A percentile compares a stretch with the other conserved stretches of the same genome.
Evolutionary conservation across 768 basidiomycete genomes (phyloP).

Genomic region (Cystofilobasidium ferigula): DNA sequence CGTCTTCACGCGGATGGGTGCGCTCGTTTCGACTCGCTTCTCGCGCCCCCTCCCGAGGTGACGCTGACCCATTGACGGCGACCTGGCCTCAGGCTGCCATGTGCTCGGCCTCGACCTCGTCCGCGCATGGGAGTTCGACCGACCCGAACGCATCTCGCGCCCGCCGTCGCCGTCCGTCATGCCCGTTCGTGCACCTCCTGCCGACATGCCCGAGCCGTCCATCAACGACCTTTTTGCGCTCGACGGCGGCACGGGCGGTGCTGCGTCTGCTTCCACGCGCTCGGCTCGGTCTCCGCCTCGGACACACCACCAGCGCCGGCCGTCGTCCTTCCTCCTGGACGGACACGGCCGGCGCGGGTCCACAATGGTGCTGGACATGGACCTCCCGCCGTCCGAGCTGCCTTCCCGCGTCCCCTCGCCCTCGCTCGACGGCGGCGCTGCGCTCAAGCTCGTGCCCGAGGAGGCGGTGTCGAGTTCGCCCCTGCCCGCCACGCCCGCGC

Average conservation of each 20-base stretch:
- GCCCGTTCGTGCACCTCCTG: not conserved
- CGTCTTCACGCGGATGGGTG: slow-evolving; percentile 90
- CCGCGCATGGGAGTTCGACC: slow-evolving; percentile 79
- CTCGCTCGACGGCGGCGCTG: not conserved
- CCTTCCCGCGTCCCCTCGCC: slow-evolving; percentile 39
- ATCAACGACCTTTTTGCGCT: not conserved
- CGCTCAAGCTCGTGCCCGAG: not conserved
- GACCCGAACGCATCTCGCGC: slow-evolving; percentile 41
- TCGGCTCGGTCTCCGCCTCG: not conserved
- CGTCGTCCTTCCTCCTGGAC: slow-evolving; percentile 33
- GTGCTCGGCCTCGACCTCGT: slow-evolving; percentile 81
- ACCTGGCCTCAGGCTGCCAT: slow-evolving; percentile 60
- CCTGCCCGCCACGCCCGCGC: not conserved
- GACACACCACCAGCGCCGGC: slow-evolving; percentile 25
- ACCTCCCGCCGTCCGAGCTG: slow-evolving; percentile 53
- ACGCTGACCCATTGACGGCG: too few relatives aligned
- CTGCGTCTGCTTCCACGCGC: slow-evolving; percentile 7
- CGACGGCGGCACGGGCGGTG: slow-evolving; percentile 18
- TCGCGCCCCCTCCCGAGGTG: not conserved
- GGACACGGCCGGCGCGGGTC: slow-evolving; percentile 55
- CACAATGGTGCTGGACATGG: slow-evolving; percentile 83
- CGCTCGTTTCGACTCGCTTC: slow-evolving; percentile 30
- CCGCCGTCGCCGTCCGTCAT: not conserved
- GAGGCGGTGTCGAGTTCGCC: slow-evolving; percentile 6
- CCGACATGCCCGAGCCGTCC: not conserved